Conservation (phyloP, 306 rosid genomes). For the Dryas drummondii region DNA sequence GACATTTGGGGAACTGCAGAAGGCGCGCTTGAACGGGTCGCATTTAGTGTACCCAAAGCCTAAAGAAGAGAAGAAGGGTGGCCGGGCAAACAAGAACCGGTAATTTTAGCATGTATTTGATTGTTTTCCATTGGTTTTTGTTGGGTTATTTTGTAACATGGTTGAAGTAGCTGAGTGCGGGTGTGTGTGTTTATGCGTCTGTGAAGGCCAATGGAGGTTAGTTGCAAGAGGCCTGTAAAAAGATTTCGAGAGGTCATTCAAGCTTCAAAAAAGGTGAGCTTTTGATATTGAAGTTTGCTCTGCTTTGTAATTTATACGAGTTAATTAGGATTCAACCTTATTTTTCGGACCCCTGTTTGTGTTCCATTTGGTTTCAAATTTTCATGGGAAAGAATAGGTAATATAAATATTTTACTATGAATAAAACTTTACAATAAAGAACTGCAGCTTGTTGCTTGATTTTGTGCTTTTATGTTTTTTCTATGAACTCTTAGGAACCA, state of each 20-base stretch:
- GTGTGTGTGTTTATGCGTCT: conserved; percentile 12
- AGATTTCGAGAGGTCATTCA: conserved; percentile 67
- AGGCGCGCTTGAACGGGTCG: conserved; percentile 73
- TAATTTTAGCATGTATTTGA: conserved; percentile 14
- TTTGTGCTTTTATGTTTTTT: background rate
- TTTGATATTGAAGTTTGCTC: background rate
- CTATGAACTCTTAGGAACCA: background rate
- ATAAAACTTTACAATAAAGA: background rate
- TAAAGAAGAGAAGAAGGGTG: conserved; percentile 44
- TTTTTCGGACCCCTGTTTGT: background rate
- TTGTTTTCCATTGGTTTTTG: background rate
- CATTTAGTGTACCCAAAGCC: conserved; percentile 43
- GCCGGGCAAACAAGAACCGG: conserved; percentile 84
- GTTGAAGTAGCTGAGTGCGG: conserved; percentile 17
- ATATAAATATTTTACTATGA: background rate
- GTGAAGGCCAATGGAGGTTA: conserved; percentile 86
- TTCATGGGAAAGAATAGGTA: background rate
- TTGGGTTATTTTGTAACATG: background rate
- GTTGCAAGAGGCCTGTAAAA: conserved; percentile 47
- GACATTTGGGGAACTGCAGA: conserved; percentile 81
- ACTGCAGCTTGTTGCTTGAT: background rate
- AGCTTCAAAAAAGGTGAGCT: conserved; percentile 72
- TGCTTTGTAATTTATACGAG: background rate
- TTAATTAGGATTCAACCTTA: background rate
- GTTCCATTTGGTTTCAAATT: background rate